phyloP scores from a whole-genome alignment of 2,329 filamentous ascomycete species.

The Aspergillus sp. region DNA sequence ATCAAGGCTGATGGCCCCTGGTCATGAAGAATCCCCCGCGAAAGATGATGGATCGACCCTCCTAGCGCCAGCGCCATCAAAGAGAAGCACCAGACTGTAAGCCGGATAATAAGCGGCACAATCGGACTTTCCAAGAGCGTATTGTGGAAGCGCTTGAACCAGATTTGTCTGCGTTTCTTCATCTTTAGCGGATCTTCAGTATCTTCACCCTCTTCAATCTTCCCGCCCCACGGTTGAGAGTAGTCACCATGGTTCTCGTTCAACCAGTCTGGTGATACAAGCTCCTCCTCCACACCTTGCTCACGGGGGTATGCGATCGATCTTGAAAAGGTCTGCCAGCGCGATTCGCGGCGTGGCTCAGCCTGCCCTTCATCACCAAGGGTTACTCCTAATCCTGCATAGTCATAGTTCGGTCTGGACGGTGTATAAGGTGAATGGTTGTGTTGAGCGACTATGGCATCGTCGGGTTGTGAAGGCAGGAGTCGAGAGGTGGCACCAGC shows the following conservation, averaged over 20 bases:
- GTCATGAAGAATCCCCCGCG: conserved; percentile 39
- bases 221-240: conserved; percentile 46
- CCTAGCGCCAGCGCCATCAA: conserved; percentile 72
- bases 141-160: conserved; percentile 55
- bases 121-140: conserved; percentile 71
- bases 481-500: conserved; percentile 25
- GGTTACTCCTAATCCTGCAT: conserved; percentile 3
- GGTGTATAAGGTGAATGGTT: conserved; percentile 34
- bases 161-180: conserved; percentile 44
- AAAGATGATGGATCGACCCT: conserved; percentile 60
- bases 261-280: conserved; percentile 40
- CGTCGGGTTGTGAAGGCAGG: conserved; percentile 30
- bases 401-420: conserved; percentile 13
- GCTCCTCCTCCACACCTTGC: conserved; percentile 30
- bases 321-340: conserved; percentile 40
- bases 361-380: conserved; percentile 1
- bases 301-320: conserved; percentile 35
- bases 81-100: conserved; percentile 76
- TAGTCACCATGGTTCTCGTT: conserved; percentile 39
- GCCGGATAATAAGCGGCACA: conserved; percentile 73
- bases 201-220: conserved; percentile 40
- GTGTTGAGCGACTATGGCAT: conserved; percentile 40
- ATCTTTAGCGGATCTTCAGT: conserved; percentile 43
- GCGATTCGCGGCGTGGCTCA: conserved; percentile 30
- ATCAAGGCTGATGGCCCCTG: conserved; percentile 74